phyloP scores from a whole-genome alignment of 352 stramenopile genomes.

The Pythium phragmiticola region DNA sequence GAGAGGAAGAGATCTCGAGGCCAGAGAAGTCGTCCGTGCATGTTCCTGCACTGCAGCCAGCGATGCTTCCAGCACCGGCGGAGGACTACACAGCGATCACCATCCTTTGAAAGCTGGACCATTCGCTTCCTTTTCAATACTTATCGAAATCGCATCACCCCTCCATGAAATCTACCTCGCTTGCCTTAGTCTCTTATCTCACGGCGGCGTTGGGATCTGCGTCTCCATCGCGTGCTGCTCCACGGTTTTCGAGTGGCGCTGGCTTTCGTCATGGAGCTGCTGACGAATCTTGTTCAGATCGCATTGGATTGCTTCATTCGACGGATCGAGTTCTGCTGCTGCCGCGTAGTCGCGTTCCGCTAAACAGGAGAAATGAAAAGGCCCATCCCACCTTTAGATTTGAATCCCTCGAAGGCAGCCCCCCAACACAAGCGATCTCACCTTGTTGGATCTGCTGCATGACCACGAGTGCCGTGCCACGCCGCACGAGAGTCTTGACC shows the following conservation, averaged over 20 bases:
- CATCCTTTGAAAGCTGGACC: slow-evolving; percentile 1
- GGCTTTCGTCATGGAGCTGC: slow-evolving; percentile 10
- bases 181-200: not conserved
- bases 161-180: not conserved
- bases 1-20: not conserved
- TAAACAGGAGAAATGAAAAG: slow-evolving; percentile 20
- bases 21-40: not conserved
- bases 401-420: not conserved
- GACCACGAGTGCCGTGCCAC: slow-evolving; percentile 47
- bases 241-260: not conserved
- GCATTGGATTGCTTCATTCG: slow-evolving; percentile 43
- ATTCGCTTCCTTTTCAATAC: not conserved
- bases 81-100: slow-evolving; percentile 17
- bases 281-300: slow-evolving; percentile 47
- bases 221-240: not conserved
- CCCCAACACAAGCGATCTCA: slow-evolving; percentile 11
- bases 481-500: slow-evolving; percentile 71
- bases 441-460: slow-evolving; percentile 41
- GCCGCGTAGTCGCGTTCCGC: slow-evolving; percentile 57
- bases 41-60: not conserved
- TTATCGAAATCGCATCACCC: not conserved
- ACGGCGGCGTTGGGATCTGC: not conserved
- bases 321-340: slow-evolving; percentile 57
- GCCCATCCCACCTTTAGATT: not conserved
- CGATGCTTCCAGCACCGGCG: not conserved